Conservation (phyloP, 108 stramenopile genomes). For the Phaeodactylum tricornutum region DNA sequence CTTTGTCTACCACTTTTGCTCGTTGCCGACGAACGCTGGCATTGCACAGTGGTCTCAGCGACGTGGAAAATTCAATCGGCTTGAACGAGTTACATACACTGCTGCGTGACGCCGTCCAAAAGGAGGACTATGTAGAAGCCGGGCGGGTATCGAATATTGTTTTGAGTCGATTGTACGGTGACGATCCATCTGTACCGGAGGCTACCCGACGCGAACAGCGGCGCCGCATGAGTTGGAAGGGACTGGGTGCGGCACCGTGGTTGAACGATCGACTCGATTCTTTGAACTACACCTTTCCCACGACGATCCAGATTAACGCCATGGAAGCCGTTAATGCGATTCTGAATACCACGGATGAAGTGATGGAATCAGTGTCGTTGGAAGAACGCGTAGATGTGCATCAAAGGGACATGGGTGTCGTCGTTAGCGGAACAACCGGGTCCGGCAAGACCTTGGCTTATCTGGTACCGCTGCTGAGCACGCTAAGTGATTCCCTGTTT, state of each 20-base stretch:
- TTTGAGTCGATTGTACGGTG: constrained; percentile 34
- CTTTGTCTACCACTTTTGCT: too few relatives aligned
- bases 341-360: constrained; percentile 18
- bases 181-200: neutral
- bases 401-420: constrained; percentile 51
- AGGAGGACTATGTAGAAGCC: constrained; percentile 58
- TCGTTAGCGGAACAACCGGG: constrained; percentile 48
- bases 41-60: too few relatives aligned
- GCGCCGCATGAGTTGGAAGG: constrained; percentile 60
- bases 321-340: constrained; percentile 76
- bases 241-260: constrained; percentile 77
- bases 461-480: constrained; percentile 61
- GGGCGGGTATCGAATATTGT: constrained; percentile 46
- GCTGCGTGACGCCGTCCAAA: constrained; percentile 49
- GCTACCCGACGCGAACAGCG: constrained; percentile 25
- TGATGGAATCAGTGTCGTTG: constrained; percentile 36
- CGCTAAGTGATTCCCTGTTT: constrained; percentile 70
- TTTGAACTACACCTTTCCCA: constrained; percentile 66
- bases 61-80: too few relatives aligned
- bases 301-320: constrained; percentile 81
- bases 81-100: constrained; percentile 80
- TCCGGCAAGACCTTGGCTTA: constrained; percentile 75
- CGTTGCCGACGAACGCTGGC: too few relatives aligned
- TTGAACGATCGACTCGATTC: constrained; percentile 58
- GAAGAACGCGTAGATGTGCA: constrained; percentile 36